phyloP scores from a whole-genome alignment of 345 rosid genomes.

The Citrus hindsii region DNA sequence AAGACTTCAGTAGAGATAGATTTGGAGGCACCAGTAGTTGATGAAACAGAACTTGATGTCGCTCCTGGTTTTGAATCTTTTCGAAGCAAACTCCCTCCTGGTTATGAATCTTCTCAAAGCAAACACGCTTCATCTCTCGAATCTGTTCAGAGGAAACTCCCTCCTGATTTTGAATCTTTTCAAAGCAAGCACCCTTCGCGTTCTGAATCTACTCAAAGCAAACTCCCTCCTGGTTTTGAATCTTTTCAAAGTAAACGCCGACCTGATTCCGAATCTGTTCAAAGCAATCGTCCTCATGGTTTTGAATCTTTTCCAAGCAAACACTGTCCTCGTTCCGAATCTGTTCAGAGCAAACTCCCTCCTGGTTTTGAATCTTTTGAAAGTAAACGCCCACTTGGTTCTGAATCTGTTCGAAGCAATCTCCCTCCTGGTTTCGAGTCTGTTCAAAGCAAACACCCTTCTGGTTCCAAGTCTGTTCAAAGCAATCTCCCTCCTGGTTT shows the following conservation, averaged over 20 bases:
- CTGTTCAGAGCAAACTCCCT: conserved; percentile 12
- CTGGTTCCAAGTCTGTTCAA: conserved; percentile 7
- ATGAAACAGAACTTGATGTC: conserved; percentile 22
- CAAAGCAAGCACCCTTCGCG: background rate
- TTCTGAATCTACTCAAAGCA: conserved; percentile 14
- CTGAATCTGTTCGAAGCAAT: conserved; percentile 13
- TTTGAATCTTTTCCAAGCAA: conserved; percentile 3
- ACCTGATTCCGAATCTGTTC: conserved; percentile 2
- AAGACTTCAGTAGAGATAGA: conserved; percentile 44
- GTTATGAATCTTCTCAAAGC: background rate
- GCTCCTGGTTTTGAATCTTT: conserved; percentile 11
- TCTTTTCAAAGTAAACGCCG: background rate
- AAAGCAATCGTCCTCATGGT: conserved; percentile 10
- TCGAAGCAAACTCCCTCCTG: conserved; percentile 17
- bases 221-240: conserved; percentile 1
- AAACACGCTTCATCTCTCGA: background rate
- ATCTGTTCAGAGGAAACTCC: background rate
- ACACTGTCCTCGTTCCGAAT: background rate
- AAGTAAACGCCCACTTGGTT: background rate
- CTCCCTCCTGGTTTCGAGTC: conserved; percentile 2
- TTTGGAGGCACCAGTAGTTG: conserved; percentile 50
- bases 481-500: conserved; percentile 1
- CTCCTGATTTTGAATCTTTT: conserved; percentile 2
- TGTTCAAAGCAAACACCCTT: background rate
- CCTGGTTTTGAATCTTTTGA: conserved; percentile 5